Evolutionary conservation across 129 eudicot genomes (phyloP).

Genomic region (Lactuca sativa): DNA sequence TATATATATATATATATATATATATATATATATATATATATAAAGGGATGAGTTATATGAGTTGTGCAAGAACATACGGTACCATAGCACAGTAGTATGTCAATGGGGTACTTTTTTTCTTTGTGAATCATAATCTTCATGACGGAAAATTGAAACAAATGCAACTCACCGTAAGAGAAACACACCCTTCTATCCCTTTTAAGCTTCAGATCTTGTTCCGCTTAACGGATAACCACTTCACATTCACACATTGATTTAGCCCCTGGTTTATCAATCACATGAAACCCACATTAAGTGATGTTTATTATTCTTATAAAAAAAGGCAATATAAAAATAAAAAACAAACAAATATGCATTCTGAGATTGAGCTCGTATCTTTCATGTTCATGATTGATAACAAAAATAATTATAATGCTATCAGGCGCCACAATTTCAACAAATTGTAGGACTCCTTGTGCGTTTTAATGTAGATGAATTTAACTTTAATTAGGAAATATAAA

Average conservation of each 20-base stretch:
- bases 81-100: no score
- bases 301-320: neutral
- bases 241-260: slow-evolving; percentile 63
- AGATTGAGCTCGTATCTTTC: no score
- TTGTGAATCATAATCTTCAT: slow-evolving; percentile 1
- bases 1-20: no score
- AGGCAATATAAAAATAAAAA: neutral
- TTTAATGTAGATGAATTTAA: neutral
- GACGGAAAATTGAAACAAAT: neutral
- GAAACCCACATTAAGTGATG: slow-evolving; percentile 1
- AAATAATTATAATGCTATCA: neutral
- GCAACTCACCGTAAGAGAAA: slow-evolving; percentile 61
- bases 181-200: slow-evolving; percentile 76
- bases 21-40: no score
- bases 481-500: neutral
- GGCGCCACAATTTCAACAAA: neutral
- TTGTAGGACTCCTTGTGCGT: neutral
- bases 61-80: no score
- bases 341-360: no score
- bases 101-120: no score
- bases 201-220: slow-evolving; percentile 87
- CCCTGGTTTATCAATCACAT: slow-evolving; percentile 41
- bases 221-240: slow-evolving; percentile 92
- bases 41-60: no score
- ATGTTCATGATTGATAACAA: no score